phyloP scores from a whole-genome alignment of 2,329 filamentous ascomycete genomes.

The Aspergillus melleus region DNA sequence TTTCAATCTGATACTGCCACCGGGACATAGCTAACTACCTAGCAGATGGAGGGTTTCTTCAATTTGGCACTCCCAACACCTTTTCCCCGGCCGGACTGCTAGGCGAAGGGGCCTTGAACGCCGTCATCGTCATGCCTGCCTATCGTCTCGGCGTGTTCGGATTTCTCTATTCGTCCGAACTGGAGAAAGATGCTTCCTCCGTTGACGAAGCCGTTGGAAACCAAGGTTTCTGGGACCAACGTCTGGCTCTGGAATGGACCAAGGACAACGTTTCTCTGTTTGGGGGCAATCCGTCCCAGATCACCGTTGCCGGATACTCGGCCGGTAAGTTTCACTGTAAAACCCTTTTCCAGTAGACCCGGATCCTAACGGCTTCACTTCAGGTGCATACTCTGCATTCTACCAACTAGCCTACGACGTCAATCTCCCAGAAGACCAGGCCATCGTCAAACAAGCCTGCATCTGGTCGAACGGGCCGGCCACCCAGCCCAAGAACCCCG shows the following conservation, averaged over 20 bases:
- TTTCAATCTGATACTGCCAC: no score
- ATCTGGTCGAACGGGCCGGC: constrained; percentile 58
- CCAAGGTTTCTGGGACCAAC: constrained; percentile 59
- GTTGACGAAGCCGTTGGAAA: constrained; percentile 47
- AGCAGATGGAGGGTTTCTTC: constrained; percentile 58
- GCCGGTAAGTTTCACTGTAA: constrained; percentile 40
- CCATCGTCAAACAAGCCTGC: constrained; percentile 52
- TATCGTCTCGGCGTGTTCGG: constrained; percentile 60
- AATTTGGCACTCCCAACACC: constrained; percentile 55
- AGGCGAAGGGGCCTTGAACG: constrained; percentile 50
- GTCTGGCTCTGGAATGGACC: constrained; percentile 58
- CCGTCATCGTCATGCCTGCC: constrained; percentile 56
- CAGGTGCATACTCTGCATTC: constrained; percentile 56
- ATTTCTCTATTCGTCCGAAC: constrained; percentile 53
- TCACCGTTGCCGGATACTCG: constrained; percentile 58
- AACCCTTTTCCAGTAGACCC: neutral
- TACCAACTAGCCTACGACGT: constrained; percentile 60
- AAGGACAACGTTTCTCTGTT: constrained; percentile 53
- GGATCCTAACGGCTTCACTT: constrained; percentile 5
- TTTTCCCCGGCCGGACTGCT: constrained; percentile 48
- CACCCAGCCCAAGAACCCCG: constrained; percentile 52
- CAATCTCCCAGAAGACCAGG: constrained; percentile 46
- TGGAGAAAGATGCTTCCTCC: constrained; percentile 43
- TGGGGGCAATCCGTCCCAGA: constrained; percentile 51
- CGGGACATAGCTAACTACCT: neutral